phyloP scores from a whole-genome alignment of 202 grass and related monocot genomes.

The Eragrostis tef region DNA sequence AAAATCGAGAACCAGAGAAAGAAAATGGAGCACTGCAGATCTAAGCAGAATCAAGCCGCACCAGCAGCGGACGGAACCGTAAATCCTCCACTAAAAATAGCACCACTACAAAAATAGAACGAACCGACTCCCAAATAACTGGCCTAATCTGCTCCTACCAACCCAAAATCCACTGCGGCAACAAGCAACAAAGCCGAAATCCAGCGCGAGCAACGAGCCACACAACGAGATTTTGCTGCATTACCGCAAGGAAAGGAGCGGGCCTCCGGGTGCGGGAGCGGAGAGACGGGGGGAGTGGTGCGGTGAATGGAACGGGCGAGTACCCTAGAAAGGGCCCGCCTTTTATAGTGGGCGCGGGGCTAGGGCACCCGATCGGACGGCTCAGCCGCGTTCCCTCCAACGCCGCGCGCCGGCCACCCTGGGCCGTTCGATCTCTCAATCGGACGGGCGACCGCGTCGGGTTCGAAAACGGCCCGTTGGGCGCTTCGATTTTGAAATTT shows the following conservation, averaged over 20 bases:
- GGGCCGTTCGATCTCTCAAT: slow-evolving; percentile 56
- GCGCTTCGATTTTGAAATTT: slow-evolving; percentile 58
- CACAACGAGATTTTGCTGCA: not conserved
- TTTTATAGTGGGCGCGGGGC: slow-evolving; percentile 57
- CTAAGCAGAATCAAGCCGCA: not conserved
- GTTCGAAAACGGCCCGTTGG: slow-evolving; percentile 51
- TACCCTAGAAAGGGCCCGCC: slow-evolving; percentile 29
- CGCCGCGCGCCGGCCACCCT: slow-evolving; percentile 11
- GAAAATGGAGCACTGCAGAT: not conserved
- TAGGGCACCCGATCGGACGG: slow-evolving; percentile 61
- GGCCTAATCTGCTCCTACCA: not conserved
- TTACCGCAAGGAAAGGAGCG: slow-evolving; percentile 44
- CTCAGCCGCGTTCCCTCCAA: slow-evolving; percentile 61
- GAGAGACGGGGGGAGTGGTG: not conserved
- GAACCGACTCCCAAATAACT: not conserved
- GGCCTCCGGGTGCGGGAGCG: not conserved
- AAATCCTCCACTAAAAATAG: not conserved
- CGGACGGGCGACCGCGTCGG: slow-evolving; percentile 48
- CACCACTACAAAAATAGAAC: not conserved
- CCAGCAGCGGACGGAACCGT: too few relatives aligned
- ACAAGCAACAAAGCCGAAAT: not conserved
- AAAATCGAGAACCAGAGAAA: not conserved
- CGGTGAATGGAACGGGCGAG: slow-evolving; percentile 30
- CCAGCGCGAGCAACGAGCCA: too few relatives aligned
- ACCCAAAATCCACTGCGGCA: not conserved